Base-by-base conservation (phyloP, 345 rosid genomes). In the Isatis tinctoria region DNA sequence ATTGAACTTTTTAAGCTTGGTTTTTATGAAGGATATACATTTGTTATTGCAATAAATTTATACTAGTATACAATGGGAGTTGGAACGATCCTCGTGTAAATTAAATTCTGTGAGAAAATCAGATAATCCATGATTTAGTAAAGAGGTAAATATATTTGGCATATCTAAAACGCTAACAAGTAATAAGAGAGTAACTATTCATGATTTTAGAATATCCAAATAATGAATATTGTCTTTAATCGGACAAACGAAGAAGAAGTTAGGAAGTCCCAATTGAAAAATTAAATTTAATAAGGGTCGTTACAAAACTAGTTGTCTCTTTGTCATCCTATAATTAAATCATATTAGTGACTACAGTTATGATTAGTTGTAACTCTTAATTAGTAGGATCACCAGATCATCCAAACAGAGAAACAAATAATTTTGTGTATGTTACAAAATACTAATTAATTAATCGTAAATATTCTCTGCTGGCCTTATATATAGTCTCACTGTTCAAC, bases 301-400 rank as follows among this genome's bases (percentile, higher is more conserved):
- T 68, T 75, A 68, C 79, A 37, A 54, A 53, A 7, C 49, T 27
- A 60, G 63, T 60, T 39, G 30, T 74, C 39, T 32, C 73, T 53
- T 69, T 20, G 30, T 35, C 71, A 62, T 35, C 16, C 16, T 33
- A 28, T 39, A 35, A 66, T 20, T 51, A 32, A 56, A 26, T 74
- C 66, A 6, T 16, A 48, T 3, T 37, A 27, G 5, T 74, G 44
- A 22, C 26, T 51, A 20, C 9, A 30, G 60, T 68, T 49, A 68
- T 40, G 12, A 68, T 52, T 32, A 41, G 17, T 17, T 22, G 47
- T 49, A 40, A 30, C 17, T 53, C n/a, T n/a, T n/a, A n/a, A n/a
- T n/a, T 27, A 32, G 28, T 60, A 60, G 16, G 41, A 76, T 76
- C 61, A 70, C 64, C 61, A 12, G 41, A 76, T 76, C 61, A 70